A percentile compares a stretch with the other conserved stretches of the same genome.
Conservation (phyloP, 2,329 filamentous ascomycete genomes). For the Penicillium sp. region DNA sequence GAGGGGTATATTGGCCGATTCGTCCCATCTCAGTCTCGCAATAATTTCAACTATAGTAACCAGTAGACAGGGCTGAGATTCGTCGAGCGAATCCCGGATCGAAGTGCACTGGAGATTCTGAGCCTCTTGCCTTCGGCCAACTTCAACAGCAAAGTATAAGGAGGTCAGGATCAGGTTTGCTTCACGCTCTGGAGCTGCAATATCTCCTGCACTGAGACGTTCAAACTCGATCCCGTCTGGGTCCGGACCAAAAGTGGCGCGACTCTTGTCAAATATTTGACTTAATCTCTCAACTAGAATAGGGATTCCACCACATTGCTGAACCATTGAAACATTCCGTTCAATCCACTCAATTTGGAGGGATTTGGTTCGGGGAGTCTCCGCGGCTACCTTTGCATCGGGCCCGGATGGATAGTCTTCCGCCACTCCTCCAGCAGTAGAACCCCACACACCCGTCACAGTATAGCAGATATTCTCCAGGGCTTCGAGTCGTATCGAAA, state of each 20-base stretch:
- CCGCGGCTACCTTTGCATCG: conserved; percentile 42
- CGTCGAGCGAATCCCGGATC: conserved; percentile 48
- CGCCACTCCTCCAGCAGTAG: conserved; percentile 60
- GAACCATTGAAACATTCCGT: conserved; percentile 43
- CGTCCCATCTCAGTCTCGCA: conserved; percentile 73
- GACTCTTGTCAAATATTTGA: conserved; percentile 44
- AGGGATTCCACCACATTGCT: conserved; percentile 40
- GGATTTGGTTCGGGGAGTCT: conserved; percentile 52
- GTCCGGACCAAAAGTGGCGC: conserved; percentile 28
- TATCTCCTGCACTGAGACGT: conserved; percentile 35
- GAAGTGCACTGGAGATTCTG: conserved; percentile 27
- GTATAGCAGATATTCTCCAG: conserved; percentile 56
- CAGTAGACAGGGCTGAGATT: conserved; percentile 69
- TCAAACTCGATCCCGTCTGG: conserved; percentile 35
- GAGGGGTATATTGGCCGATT: conserved; percentile 57
- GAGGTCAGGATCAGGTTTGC: conserved; percentile 48
- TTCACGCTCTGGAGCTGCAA: conserved; percentile 44
- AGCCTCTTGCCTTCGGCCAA: conserved; percentile 42
- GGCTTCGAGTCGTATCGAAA: conserved; percentile 48
- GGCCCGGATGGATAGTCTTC: conserved; percentile 37
- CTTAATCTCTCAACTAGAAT: conserved; percentile 44
- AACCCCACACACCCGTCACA: conserved; percentile 70
- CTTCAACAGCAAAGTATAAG: conserved; percentile 49
- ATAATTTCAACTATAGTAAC: conserved; percentile 72
- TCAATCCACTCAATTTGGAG: conserved; percentile 54